phyloP scores from a whole-genome alignment of 495 filamentous ascomycete species.

The Hypoxylon intermedium region DNA sequence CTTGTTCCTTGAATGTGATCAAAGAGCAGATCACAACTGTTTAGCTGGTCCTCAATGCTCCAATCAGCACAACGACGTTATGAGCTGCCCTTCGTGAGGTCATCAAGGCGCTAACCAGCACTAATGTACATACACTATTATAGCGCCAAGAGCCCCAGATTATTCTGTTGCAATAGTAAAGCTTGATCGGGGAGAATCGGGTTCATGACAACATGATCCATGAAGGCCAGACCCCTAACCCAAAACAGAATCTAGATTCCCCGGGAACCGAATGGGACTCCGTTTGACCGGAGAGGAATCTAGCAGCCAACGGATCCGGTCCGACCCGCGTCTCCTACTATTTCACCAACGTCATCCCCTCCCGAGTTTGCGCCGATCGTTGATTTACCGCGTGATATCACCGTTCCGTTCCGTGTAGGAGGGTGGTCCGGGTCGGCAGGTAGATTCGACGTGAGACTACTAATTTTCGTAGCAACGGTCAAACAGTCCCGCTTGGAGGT shows the following conservation, averaged over 20 bases:
- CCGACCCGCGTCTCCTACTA: constrained; percentile 24
- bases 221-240: constrained; percentile 12
- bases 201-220: constrained; percentile 26
- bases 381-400: constrained; percentile 2
- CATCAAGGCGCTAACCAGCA: constrained; percentile 13
- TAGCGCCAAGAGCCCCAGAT: constrained; percentile 12
- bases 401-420: constrained; percentile 3
- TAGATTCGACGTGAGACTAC: background rate
- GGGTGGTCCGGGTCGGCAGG: background rate
- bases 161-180: constrained; percentile 20
- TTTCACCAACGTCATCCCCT: constrained; percentile 20
- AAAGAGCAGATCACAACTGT: background rate
- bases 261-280: constrained; percentile 28
- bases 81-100: constrained; percentile 14
- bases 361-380: constrained; percentile 24
- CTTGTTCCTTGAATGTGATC: background rate
- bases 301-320: constrained; percentile 23
- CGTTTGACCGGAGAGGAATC: constrained; percentile 25
- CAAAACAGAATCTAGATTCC: constrained; percentile 29
- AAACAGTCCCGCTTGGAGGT: too few species aligned
- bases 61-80: constrained; percentile 25
- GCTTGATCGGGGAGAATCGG: constrained; percentile 28
- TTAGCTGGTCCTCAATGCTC: constrained; percentile 9
- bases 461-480: too few species aligned
- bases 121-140: constrained; percentile 13